Evolutionary conservation across 2,329 filamentous ascomycete genomes (phyloP).

Genomic region (Aspergillus sojae): DNA sequence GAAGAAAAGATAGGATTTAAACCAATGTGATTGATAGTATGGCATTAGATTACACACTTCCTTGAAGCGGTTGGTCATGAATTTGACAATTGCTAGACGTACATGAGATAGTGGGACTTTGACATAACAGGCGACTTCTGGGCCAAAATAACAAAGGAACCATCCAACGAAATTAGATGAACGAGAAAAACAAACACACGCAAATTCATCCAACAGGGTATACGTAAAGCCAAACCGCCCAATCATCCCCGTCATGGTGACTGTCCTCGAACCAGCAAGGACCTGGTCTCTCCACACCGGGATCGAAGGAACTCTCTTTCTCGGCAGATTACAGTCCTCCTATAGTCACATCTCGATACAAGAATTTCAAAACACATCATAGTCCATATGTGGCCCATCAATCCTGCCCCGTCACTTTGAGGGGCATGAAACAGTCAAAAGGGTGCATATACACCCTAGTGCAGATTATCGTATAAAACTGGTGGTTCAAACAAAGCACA

Average conservation of each 20-base stretch:
- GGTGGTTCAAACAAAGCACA: conserved; percentile 8
- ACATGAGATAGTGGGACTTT: conserved; percentile 2
- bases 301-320: conserved; percentile 10
- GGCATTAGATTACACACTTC: neutral
- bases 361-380: conserved; percentile 6
- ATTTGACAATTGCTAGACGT: neutral
- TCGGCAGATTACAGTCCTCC: conserved; percentile 16
- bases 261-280: conserved; percentile 25
- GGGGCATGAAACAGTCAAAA: neutral
- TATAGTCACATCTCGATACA: conserved; percentile 5
- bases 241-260: conserved; percentile 9
- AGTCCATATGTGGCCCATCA: neutral
- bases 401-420: neutral
- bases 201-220: conserved; percentile 23
- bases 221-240: conserved; percentile 15
- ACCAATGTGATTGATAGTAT: neutral
- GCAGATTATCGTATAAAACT: conserved; percentile 10
- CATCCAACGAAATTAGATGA: neutral
- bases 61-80: neutral
- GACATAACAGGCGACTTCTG: neutral
- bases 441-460: conserved; percentile 5
- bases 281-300: conserved; percentile 9
- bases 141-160: conserved; percentile 10
- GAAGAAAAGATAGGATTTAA: neutral
- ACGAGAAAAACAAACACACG: neutral